Evolutionary conservation across 805 yeast genomes (phyloP), one percentile per base, ranked within the genome.

Genomic region (Limtongozyma cylindracea): DNA sequence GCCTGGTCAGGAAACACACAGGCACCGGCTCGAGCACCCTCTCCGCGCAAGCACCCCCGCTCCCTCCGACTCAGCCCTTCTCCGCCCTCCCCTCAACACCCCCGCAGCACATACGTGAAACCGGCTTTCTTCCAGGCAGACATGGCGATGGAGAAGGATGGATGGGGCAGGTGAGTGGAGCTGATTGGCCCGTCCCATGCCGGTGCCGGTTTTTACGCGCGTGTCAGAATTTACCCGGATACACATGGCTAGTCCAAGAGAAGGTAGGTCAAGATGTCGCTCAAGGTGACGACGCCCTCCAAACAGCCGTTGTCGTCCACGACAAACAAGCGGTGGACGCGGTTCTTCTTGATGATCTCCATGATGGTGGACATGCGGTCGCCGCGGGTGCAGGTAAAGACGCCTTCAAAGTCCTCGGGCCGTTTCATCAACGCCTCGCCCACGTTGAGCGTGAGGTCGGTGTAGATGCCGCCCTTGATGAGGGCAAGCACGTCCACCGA

Each of bases 351-450:
- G 27, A 88, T 78, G 17, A 92, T 82, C 40, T 82, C 94, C 67
- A 88, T 60, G 25, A 88, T 72, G 10, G 91, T 77, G 28, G 84
- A 71, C 26, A 88, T 50, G 29, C 82, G 59, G 41, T 88, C 99
- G 32, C 67, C 60, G 31, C 67, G 56, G 0, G 95, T 77, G 46
- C 98, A 88, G 0, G 96, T 88, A 45, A 80, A 77, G 9, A 88
- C 96, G 27, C 99, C 98, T 45, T 88, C 96, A 35, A 84, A 88
- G 40, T 88, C 95, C 33, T 82, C 94, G 4, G 92, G 69, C 38
- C 93, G 56, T 45, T 92, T 66, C 66, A 88, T 64, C 23, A 88
- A 52, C 0, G 96, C 96, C 43, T 88, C 95, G 3, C 98, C 99
- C 4, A 88, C 94, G 26, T 84, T 70, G 32, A 88, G 52, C 18